phyloP scores from a whole-genome alignment of 176 grass and related monocot genomes.

The Triticum urartu region DNA sequence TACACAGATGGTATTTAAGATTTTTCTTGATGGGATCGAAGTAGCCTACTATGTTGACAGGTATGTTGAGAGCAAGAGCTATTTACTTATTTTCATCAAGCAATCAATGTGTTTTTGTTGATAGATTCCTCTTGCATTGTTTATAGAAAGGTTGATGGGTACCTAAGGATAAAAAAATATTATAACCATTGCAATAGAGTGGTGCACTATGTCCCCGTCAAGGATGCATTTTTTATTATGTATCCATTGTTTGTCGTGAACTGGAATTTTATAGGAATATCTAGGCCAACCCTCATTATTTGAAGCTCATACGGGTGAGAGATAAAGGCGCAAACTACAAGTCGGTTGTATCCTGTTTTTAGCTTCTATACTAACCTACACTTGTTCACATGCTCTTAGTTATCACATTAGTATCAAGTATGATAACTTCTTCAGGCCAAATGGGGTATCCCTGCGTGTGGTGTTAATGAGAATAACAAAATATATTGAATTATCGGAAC shows the following conservation, averaged over 20 bases:
- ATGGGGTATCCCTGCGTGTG: slow-evolving; percentile 71
- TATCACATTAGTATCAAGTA: neutral
- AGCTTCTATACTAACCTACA: neutral
- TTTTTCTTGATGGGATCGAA: slow-evolving; percentile 81
- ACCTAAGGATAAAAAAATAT: slow-evolving; percentile 13
- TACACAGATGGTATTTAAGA: slow-evolving; percentile 79
- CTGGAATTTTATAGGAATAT: slow-evolving; percentile 34
- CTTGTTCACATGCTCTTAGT: slow-evolving; percentile 13
- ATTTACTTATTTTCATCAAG: slow-evolving; percentile 20
- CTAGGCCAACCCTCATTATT: slow-evolving; percentile 87
- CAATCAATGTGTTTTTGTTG: neutral
- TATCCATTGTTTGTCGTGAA: neutral
- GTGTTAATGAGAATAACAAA: slow-evolving; percentile 76
- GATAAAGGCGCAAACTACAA: slow-evolving; percentile 66
- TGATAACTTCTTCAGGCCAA: too few species aligned
- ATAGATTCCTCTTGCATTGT: too few species aligned
- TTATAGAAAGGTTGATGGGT: too few species aligned
- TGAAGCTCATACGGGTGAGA: slow-evolving; percentile 82
- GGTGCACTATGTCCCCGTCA: slow-evolving; percentile 38
- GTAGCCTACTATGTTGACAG: slow-evolving; percentile 79
- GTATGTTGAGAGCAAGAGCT: slow-evolving; percentile 47
- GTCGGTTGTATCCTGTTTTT: slow-evolving; percentile 31
- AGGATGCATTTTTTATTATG: slow-evolving; percentile 10
- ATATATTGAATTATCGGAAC: slow-evolving; percentile 53
- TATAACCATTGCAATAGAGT: slow-evolving; percentile 81